Evolutionary conservation across 805 yeast genomes (phyloP).

Genomic region (Teunomyces barrocoloradensis): DNA sequence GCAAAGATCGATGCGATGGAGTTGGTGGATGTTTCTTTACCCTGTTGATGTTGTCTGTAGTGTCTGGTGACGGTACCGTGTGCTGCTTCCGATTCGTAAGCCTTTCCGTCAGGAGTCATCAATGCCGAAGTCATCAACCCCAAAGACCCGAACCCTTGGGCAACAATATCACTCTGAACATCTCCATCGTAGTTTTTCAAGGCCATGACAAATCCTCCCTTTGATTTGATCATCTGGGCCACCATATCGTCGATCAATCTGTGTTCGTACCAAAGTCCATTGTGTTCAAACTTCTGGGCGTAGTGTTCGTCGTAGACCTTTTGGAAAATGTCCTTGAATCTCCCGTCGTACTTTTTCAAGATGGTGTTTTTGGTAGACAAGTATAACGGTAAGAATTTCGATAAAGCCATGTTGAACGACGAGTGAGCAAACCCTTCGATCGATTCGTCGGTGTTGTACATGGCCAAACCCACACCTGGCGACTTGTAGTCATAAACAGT

Average conservation of each 20-base stretch:
- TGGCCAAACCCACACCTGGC: slow-evolving; percentile 82
- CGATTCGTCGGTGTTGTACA: slow-evolving; percentile 95
- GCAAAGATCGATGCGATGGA: slow-evolving; percentile 97
- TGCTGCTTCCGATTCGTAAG: slow-evolving; percentile 97
- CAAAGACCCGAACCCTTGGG: slow-evolving; percentile 96
- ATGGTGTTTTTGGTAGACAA: slow-evolving; percentile 94
- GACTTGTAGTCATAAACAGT: slow-evolving; percentile 68
- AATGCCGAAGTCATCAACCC: slow-evolving; percentile 98
- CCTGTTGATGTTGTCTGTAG: slow-evolving; percentile 92
- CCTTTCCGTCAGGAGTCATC: slow-evolving; percentile 93
- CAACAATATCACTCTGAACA: slow-evolving; percentile 94
- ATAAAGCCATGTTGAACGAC: slow-evolving; percentile 83
- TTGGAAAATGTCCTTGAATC: slow-evolving; percentile 93
- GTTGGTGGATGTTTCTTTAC: slow-evolving; percentile 95
- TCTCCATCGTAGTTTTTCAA: slow-evolving; percentile 98
- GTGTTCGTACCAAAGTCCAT: slow-evolving; percentile 95
- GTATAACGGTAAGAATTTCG: slow-evolving; percentile 74
- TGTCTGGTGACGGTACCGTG: slow-evolving; percentile 99
- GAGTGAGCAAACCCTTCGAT: slow-evolving; percentile 90
- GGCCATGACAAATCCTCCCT: slow-evolving; percentile 93
- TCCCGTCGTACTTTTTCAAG: slow-evolving; percentile 89
- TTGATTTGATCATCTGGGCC: slow-evolving; percentile 95
- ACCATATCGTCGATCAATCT: slow-evolving; percentile 98
- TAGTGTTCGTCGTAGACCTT: slow-evolving; percentile 68
- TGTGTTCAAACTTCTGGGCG: slow-evolving; percentile 65